Evolutionary conservation across 345 rosid species (phyloP).

Genomic region (Pistacia vera): DNA sequence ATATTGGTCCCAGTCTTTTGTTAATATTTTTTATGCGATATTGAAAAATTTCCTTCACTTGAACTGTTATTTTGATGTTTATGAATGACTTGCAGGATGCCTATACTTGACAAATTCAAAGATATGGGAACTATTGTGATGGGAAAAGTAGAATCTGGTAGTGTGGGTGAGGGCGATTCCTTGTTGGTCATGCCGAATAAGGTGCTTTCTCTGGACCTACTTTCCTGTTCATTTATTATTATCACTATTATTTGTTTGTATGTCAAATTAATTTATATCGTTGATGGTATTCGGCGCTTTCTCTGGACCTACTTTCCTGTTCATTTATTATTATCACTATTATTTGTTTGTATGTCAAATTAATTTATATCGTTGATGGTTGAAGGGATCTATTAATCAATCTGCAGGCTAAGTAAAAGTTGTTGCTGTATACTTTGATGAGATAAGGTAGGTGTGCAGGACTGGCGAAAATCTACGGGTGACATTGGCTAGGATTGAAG

Average conservation of each 20-base stretch:
- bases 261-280: not conserved
- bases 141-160: conserved; percentile 98
- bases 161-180: conserved; percentile 81
- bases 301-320: conserved; percentile 5
- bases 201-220: conserved; percentile 41
- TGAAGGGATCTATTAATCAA: conserved; percentile 8
- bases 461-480: conserved; percentile 90
- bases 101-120: conserved; percentile 92
- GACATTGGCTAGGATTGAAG: conserved; percentile 86
- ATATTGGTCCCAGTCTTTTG: too few species aligned
- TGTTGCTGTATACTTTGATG: conserved; percentile 66
- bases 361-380: not conserved
- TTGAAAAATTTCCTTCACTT: conserved; percentile 52
- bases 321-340: not conserved
- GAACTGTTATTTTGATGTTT: not conserved
- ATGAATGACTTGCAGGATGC: conserved; percentile 66
- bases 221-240: conserved; percentile 6
- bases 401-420: conserved; percentile 83
- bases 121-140: conserved; percentile 98
- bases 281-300: not conserved
- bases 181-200: conserved; percentile 92
- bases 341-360: conserved; percentile 4
- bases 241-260: conserved; percentile 6
- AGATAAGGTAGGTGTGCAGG: conserved; percentile 86
- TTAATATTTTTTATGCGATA: too few species aligned